Conservation (phyloP, 805 yeast genomes). For the Cyberlindnera subsufficiens region DNA sequence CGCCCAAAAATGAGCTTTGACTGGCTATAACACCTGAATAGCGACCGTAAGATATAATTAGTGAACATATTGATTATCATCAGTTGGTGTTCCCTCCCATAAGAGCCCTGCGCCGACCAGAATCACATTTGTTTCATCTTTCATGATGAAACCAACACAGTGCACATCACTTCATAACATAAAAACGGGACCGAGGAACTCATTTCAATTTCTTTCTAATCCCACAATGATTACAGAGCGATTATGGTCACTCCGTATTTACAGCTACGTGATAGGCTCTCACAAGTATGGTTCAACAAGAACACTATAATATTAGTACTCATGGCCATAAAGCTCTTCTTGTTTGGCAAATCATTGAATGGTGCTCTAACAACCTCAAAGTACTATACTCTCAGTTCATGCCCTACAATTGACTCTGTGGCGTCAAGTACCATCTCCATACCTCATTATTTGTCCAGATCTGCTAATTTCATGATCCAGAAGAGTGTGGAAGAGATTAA, state of each 20-base stretch:
- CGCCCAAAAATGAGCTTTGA: no score
- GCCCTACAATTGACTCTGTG: conserved; percentile 40
- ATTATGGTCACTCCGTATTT: conserved; percentile 32
- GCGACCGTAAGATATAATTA: no score
- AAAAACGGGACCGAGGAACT: neutral
- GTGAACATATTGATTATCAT: no score
- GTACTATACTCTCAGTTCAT: conserved; percentile 34
- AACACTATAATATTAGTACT: conserved; percentile 52
- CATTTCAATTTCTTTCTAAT: no score
- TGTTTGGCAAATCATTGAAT: conserved; percentile 47
- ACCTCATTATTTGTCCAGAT: conserved; percentile 51
- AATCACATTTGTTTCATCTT: no score
- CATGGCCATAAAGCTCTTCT: conserved; percentile 50
- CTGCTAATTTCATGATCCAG: conserved; percentile 49
- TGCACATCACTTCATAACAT: neutral
- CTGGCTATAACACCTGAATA: no score
- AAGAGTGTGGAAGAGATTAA: conserved; percentile 43
- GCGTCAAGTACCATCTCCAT: conserved; percentile 32
- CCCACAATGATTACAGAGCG: no score
- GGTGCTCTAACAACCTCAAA: conserved; percentile 36
- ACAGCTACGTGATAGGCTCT: conserved; percentile 43
- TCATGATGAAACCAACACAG: no score
- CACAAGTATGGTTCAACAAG: conserved; percentile 65
- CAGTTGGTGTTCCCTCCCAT: no score
- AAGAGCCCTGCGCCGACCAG: no score